These are phyloP conservation scores for Venustampulla echinocandica DNA, from an alignment of 495 filamentous ascomycete species.

Conservation along the genomic window DNA sequence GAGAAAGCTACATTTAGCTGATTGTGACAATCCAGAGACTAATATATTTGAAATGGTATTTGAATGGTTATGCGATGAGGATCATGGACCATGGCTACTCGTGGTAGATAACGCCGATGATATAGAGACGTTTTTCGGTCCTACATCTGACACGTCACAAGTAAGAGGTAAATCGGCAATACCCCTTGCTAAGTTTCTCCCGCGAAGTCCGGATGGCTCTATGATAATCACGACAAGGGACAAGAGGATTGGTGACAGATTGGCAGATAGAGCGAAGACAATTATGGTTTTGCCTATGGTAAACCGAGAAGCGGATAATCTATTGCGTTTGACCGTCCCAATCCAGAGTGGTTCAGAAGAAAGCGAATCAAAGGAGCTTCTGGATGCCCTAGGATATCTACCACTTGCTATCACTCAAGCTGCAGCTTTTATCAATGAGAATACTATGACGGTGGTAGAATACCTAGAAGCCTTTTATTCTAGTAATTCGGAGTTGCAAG, in stretches of 20 bases:
- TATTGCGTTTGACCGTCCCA: not conserved
- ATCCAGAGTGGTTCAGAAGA: not conserved
- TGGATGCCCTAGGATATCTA: not conserved
- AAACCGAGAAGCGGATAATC: not conserved
- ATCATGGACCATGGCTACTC: constrained; percentile 31
- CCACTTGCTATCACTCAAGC: constrained; percentile 9
- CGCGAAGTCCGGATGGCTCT: not conserved
- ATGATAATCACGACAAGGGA: not conserved
- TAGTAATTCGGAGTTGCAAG: constrained; percentile 14
- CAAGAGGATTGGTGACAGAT: not conserved
- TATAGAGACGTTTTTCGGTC: constrained; percentile 16
- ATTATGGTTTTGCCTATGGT: not conserved
- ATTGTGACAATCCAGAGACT: not conserved
- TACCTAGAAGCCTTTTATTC: constrained; percentile 28
- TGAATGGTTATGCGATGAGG: constrained; percentile 4
- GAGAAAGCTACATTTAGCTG: not conserved
- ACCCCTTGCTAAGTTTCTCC: no score
- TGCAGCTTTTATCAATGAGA: constrained; percentile 3
- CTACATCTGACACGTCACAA: no score
- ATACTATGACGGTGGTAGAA: constrained; percentile 11
- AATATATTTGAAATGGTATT: not conserved
- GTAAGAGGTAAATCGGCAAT: no score
- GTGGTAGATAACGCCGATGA: constrained; percentile 46
- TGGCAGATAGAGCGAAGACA: no score
- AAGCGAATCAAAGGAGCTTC: not conserved